Evolutionary conservation across 495 filamentous ascomycete species (phyloP), one percentile per base, ranked within the genome.

Genomic region (Sporormia fimetaria): DNA sequence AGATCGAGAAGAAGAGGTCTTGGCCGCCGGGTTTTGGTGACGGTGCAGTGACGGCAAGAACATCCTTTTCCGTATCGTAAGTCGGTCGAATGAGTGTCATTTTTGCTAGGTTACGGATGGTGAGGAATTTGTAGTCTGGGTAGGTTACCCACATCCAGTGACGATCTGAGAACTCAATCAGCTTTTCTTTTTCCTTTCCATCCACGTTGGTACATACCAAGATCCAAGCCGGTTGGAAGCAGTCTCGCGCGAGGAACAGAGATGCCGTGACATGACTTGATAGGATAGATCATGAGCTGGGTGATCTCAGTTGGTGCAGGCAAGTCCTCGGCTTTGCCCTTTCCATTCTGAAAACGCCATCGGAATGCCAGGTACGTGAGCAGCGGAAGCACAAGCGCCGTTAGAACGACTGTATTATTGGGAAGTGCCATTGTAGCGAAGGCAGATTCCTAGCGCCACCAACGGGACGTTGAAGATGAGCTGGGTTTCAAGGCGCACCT

Each of bases 71-170:
- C 36, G 47, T 31, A 21, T 51, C 29, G 40, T 61, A 53, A 16
- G 47, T 34, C 11, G 62, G 61, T 28, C 61, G 54, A 43, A 65
- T 60, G 4, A 65, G 55, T 0, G 62, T 65, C 61, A 65, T 62
- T 29, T 40, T 40, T 9, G 61, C 36, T 25, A 58, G 28, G 22
- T 54, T 24, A 18, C 62, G 61, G 42, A 49, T 65, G 14, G 62
- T 65, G 34, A 62, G 47, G 57, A 65, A 65, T 33, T 65, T 57
- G 17, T 47, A 35, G 33, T 51, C 48, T 2, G 47, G 43, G 35
- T 54, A 51, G 16, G 48, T 47, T 7, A 65, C 47, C 47, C 62
- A 63, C 62, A 65, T 65, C 62, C 62, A 65, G 42, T 63, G 57
- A 2, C 62, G 44, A 40, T 65, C 62, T 40, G 23, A 21, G 14